Evolutionary conservation across 768 basidiomycete species (phyloP), one percentile per base, ranked within the genome.

Genomic region (Macrolepiota fuliginosa): DNA sequence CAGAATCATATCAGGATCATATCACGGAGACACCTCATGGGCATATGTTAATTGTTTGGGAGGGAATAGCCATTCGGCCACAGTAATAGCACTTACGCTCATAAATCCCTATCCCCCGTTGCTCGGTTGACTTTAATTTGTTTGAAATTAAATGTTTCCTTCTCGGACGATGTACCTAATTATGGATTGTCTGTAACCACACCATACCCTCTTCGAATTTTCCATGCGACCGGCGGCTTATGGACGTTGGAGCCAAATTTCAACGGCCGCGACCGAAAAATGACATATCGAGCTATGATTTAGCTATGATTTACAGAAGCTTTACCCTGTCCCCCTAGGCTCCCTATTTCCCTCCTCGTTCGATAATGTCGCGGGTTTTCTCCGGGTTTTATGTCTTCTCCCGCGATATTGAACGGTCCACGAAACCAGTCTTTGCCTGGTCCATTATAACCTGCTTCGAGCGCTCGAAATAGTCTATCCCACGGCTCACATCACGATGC

Each of bases 211-310:
- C 15, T 49, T 36, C 15, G n/a, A 37, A 36, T 22, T 51, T 36
- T 9, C 36, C 35, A 49, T 36, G n/a, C 19, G 47, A 37, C 57
- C 57, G 40, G 59, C 32, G 40, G 40, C 29, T 61, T 46, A 37
- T 32, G 10, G 19, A 17, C 47, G 5, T 36, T 27, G n/a, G 29
- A 19, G 11, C 19, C 15, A 25, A 3, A 22, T 52, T 60, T 54
- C n/a, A n/a, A 61, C 54, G 27, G 17, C 52, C 59, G 56, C 56
- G 56, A 57, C n/a, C 32, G 42, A 24, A 19, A 25, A 46, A 27
- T 35, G 39, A 54, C 59, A 46, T 61, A 46, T 54, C 51, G 13
- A 52, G 59, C 12, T 54, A 54, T 22, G 45, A 54, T 45, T 9
- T 61, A 52, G 59, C 12, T 54, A 54, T 22, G 45, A 54, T 45